Base-by-base conservation (phyloP, 345 rosid genomes). In the Sapria himalayana region DNA sequence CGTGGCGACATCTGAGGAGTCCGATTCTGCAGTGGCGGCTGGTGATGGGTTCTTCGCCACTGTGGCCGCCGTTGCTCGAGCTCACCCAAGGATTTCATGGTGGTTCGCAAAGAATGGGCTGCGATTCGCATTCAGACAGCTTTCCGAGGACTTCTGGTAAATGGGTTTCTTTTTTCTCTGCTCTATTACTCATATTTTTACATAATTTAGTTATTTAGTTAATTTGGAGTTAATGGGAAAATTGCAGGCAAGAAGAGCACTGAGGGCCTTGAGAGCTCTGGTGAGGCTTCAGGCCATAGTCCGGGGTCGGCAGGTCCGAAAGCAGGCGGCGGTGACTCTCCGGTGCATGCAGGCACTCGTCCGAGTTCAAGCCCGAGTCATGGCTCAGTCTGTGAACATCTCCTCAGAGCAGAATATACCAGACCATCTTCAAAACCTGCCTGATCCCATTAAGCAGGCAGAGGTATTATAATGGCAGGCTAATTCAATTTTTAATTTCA, bases 311-410 rank as follows among this genome's bases (percentile, higher is more conserved):
- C 69, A 74, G 42, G 95, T 89, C 29, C 55, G 95, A 35, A 84
- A 74, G 55, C 95, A 89, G 66, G 95, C 95, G 25, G 86, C 81
- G 15, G 74, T 89, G 54, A 74, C 95, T 25, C 67, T 84, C 9
- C 62, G 79, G 71, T 79, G 95, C 54, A 89, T 89, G 95, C 93
- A 89, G 52, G 95, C 99, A 61, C 92, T 84, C 51, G 86, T 89
- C 15, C 60, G 92, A 41, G 93, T 73, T 35, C 95, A 89, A 60
- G 75, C 81, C 49, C 73, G 71, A 14, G 75, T 73, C 2, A 66
- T 92, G 52, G 84, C 86, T 15, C 72, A 63, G 19, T 62, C 38
- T 44, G 63, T 33, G 19, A 46, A 49, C 19, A 55, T 45, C 1
- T 46, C 76, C 52, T 54, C 60, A 1, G 70, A 70, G n/a, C 41